phyloP scores from a whole-genome alignment of 176 grass and related monocot genomes.

The Aegilops sharonensis region DNA sequence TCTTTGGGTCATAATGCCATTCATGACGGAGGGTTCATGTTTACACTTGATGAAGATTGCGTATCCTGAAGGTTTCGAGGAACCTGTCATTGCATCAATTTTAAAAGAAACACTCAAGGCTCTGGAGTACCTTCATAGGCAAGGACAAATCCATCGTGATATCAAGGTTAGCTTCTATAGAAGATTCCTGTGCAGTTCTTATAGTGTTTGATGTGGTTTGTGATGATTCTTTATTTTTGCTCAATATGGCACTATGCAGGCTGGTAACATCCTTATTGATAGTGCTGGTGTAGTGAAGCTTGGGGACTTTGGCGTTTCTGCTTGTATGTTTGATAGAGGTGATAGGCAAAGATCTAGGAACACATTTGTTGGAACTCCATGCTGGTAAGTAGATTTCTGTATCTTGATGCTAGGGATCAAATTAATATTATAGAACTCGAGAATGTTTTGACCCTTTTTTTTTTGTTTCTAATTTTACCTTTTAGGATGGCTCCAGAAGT shows the following conservation, averaged over 20 bases:
- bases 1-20: constrained; percentile 99
- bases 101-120: constrained; percentile 97
- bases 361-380: constrained; percentile 99
- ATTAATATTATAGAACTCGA: constrained; percentile 1
- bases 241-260: constrained; percentile 49
- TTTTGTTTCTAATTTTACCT: constrained; percentile 19
- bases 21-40: constrained; percentile 96
- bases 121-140: constrained; percentile 93
- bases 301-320: constrained; percentile 96
- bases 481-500: constrained; percentile 99
- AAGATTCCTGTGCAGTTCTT: not conserved
- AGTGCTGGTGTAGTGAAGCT: constrained; percentile 80
- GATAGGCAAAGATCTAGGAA: constrained; percentile 96
- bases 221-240: constrained; percentile 12
- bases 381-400: constrained; percentile 56
- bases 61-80: constrained; percentile 90
- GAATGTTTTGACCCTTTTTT: constrained; percentile 32
- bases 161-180: constrained; percentile 63
- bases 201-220: not conserved
- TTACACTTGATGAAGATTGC: constrained; percentile 97
- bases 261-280: constrained; percentile 97
- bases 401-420: constrained; percentile 1
- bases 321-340: constrained; percentile 98
- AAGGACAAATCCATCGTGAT: constrained; percentile 98
- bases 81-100: constrained; percentile 82